phyloP scores from a whole-genome alignment of 306 rosid genomes.

The Casuarina equisetifolia region DNA sequence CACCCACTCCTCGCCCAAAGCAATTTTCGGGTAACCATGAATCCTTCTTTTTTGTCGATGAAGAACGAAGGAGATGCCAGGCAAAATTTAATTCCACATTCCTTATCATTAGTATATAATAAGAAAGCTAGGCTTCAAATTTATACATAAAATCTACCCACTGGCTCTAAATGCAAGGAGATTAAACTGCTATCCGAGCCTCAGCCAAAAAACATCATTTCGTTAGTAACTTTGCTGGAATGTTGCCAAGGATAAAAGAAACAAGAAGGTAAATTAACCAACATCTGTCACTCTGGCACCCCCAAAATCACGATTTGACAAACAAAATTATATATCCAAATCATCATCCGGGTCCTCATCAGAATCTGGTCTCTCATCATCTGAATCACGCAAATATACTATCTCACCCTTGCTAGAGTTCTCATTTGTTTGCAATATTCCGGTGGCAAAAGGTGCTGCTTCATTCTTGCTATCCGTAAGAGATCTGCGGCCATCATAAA shows the following conservation, averaged over 20 bases:
- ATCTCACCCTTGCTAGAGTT: conserved; percentile 79
- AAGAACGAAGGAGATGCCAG: too few species aligned
- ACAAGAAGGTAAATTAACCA: background rate
- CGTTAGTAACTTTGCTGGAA: background rate
- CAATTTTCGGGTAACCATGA: too few species aligned
- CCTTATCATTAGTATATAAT: too few species aligned
- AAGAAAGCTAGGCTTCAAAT: too few species aligned
- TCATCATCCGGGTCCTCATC: conserved; percentile 99
- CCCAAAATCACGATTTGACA: background rate
- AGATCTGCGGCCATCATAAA: conserved; percentile 85
- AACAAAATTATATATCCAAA: conserved; percentile 62
- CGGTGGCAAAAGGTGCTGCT: conserved; percentile 30
- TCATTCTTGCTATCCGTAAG: conserved; percentile 45
- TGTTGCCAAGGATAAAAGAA: background rate
- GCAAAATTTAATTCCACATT: too few species aligned
- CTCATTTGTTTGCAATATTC: conserved; percentile 31
- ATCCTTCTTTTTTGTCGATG: too few species aligned
- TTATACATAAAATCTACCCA: background rate
- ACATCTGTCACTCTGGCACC: background rate
- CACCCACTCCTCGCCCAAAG: too few species aligned
- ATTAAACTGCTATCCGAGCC: background rate
- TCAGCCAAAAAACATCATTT: background rate
- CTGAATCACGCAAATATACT: conserved; percentile 85
- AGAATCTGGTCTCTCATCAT: conserved; percentile 97
- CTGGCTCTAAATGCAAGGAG: background rate